A percentile compares a stretch with the other conserved stretches of the same genome.
Evolutionary conservation across 305 asterid genomes (phyloP).

Genomic region (Fraxinus nigra): DNA sequence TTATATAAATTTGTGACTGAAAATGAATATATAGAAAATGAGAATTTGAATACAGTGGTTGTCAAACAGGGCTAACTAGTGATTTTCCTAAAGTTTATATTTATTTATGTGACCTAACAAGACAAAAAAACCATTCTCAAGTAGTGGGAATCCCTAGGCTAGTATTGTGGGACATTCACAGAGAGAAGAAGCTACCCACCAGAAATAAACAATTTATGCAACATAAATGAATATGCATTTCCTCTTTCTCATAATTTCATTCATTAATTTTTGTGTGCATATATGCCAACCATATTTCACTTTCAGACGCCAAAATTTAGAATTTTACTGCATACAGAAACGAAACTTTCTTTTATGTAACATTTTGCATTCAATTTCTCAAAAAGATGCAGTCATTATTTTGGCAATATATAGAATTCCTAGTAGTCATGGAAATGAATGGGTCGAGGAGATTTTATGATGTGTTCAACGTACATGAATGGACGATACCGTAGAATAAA

Average conservation of each 20-base stretch:
- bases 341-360: not conserved
- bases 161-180: constrained; percentile 22
- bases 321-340: not conserved
- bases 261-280: not conserved
- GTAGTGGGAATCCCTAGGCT: constrained; percentile 29
- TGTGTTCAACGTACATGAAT: not conserved
- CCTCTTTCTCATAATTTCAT: constrained; percentile 9
- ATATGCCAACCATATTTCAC: not conserved
- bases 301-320: not conserved
- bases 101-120: constrained; percentile 19
- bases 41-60: no score
- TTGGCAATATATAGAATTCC: not conserved
- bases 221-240: constrained; percentile 18
- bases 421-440: not conserved
- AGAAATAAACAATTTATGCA: constrained; percentile 19
- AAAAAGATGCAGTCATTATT: not conserved
- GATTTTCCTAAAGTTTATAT: not conserved
- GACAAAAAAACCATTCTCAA: constrained; percentile 50
- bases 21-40: no score
- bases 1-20: no score
- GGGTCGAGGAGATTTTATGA: not conserved
- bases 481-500: not conserved
- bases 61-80: not conserved
- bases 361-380: not conserved
- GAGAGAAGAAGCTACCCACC: constrained; percentile 25